These are phyloP conservation scores for Raddia guianensis DNA, from an alignment of 176 grass and related monocot species.

Conservation along the genomic window DNA sequence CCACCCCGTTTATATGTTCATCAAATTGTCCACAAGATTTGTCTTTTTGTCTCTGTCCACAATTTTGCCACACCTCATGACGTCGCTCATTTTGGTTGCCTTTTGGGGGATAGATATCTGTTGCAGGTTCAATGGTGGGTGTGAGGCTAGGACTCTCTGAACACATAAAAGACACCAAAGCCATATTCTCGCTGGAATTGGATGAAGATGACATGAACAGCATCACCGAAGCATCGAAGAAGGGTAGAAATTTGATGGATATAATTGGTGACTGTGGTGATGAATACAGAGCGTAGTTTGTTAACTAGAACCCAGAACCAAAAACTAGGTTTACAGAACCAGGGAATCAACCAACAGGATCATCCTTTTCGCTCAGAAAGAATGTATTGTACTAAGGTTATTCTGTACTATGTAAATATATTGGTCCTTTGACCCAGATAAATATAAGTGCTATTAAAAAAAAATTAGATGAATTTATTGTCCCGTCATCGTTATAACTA, in stretches of 20 bases:
- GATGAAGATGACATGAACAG: constrained; percentile 84
- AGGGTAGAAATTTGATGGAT: constrained; percentile 73
- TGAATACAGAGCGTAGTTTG: constrained; percentile 64
- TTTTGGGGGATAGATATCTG: constrained; percentile 53
- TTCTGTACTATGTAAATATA: too few species aligned
- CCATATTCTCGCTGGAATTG: constrained; percentile 71
- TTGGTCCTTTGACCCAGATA: too few species aligned
- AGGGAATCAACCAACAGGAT: too few species aligned
- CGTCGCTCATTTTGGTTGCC: not conserved
- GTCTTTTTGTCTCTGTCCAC: not conserved
- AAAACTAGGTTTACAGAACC: too few species aligned
- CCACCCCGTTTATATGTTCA: not conserved
- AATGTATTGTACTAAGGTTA: too few species aligned
- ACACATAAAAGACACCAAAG: constrained; percentile 80
- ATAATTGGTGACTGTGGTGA: constrained; percentile 92
- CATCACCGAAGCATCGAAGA: constrained; percentile 64
- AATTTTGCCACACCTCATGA: not conserved
- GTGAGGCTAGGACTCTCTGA: constrained; percentile 82
- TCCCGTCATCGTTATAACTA: too few species aligned
- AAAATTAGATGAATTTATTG: too few species aligned
- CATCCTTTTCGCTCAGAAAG: too few species aligned
- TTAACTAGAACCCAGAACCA: not conserved
- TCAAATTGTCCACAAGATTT: not conserved
- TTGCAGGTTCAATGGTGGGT: constrained; percentile 94
- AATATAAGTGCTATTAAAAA: too few species aligned